Base-by-base conservation (phyloP, 768 basidiomycete genomes). In the Podaxis sp. region DNA sequence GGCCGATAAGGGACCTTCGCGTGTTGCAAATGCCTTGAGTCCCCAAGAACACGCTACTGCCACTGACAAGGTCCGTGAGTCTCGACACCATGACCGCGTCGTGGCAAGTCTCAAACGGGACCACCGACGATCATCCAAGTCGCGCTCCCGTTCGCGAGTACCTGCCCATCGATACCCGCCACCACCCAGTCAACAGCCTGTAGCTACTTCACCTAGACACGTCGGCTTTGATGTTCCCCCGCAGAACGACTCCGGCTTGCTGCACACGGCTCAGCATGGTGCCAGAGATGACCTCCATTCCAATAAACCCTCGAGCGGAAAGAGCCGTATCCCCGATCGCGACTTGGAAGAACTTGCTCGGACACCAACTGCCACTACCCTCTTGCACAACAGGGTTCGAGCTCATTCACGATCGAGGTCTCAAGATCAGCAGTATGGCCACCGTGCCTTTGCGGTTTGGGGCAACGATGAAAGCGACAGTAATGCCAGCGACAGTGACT, bases 391-490 rank as follows among this genome's bases (percentile, higher is more conserved):
- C 15, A 65, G 52, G 30, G 59, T 59, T 30, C 51, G 66, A 38
- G 62, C 54, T 24, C 54, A 56, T 24, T 62, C 61, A 58, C 26
- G 67, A 71, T 15, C 88, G 87, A 58, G 76, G 72, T 62, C 74
- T 79, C 54, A 83, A 82, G 62, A 92, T 89, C 37, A 89, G 89
- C 3, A 90, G 52, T 20, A 60, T 57, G 40, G 66, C 88, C 13
- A 77, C 82, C 55, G 75, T 75, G 46, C 80, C 76, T 95, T 95
- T 69, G 93, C 93, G 20, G 90, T 91, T 11, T 92, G 87, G 85
- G 93, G 93, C 0, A 89, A 92, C 44, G 93, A 95, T 70, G 93
- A 94, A 74, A 93, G 90, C 60, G 93, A 95, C 67, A 91, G 90
- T 71, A 89, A 88, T 69, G 81, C 90, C 13, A 93, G 91, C 65